These are phyloP conservation scores for Turritis glabra DNA, from an alignment of 345 rosid species.

Conservation along the genomic window DNA sequence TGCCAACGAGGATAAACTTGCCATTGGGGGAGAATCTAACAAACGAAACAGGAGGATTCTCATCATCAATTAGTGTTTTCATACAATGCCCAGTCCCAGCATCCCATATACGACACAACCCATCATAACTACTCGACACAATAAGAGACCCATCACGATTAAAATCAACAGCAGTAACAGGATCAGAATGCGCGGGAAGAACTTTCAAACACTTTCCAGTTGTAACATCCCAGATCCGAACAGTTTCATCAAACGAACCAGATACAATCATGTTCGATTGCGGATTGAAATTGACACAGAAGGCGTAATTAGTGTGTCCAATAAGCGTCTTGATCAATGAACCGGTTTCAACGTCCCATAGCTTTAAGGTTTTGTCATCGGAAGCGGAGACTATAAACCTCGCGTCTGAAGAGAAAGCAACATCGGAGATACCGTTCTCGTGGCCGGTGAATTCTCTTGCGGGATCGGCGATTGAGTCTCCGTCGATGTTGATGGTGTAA, in stretches of 20 bases:
- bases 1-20: slow-evolving; percentile 88
- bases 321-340: slow-evolving; percentile 59
- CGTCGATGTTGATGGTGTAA: slow-evolving; percentile 55
- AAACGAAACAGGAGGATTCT: slow-evolving; percentile 89
- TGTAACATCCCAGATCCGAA: slow-evolving; percentile 90
- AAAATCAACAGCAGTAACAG: slow-evolving; percentile 88
- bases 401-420: slow-evolving; percentile 88
- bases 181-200: slow-evolving; percentile 92
- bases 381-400: slow-evolving; percentile 88
- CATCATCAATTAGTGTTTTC: slow-evolving; percentile 86
- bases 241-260: slow-evolving; percentile 94
- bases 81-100: slow-evolving; percentile 82
- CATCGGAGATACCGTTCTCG: slow-evolving; percentile 76
- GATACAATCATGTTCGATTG: slow-evolving; percentile 87
- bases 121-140: slow-evolving; percentile 92
- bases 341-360: slow-evolving; percentile 85
- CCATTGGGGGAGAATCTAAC: slow-evolving; percentile 93
- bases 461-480: slow-evolving; percentile 41
- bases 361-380: slow-evolving; percentile 88
- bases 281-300: slow-evolving; percentile 86
- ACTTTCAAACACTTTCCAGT: slow-evolving; percentile 86
- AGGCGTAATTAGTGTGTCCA: slow-evolving; percentile 84
- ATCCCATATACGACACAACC: slow-evolving; percentile 91
- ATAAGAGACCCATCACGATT: slow-evolving; percentile 78
- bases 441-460: slow-evolving; percentile 69